Percentiles rank a stretch among this genome's conserved stretches.
Evolutionary conservation across 495 filamentous ascomycete species (phyloP).

Genomic region (Penicillium taxi): DNA sequence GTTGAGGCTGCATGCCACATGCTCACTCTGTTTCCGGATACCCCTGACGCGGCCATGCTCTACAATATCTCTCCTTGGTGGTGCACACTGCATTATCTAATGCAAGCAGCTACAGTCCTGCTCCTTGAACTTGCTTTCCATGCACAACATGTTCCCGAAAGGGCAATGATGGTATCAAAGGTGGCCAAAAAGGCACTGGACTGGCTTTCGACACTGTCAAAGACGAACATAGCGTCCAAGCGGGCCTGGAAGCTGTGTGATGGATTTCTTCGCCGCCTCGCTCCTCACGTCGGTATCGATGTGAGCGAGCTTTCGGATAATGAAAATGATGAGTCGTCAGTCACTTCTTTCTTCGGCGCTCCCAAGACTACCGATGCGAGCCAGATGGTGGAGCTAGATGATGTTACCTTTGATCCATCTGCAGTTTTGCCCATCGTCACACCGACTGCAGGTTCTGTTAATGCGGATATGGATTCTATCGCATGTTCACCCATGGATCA

Average conservation of each 20-base stretch:
- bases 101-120: conserved; percentile 52
- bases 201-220: conserved; percentile 45
- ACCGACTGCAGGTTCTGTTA: conserved; percentile 13
- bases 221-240: conserved; percentile 37
- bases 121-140: conserved; percentile 50
- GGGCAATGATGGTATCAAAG: conserved; percentile 41
- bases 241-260: conserved; percentile 47
- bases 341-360: conserved; percentile 11
- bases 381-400: conserved; percentile 5
- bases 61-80: conserved; percentile 54
- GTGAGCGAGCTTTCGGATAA: conserved; percentile 20
- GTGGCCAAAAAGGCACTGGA: conserved; percentile 47
- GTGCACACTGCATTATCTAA: conserved; percentile 54
- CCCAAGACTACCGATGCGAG: conserved; percentile 9
- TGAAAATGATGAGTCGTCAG: conserved; percentile 17
- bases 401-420: conserved; percentile 17
- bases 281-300: conserved; percentile 27
- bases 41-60: conserved; percentile 29
- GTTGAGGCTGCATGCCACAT: conserved; percentile 50
- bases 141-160: conserved; percentile 47
- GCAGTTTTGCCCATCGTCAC: conserved; percentile 5
- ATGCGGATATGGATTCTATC: conserved; percentile 21
- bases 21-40: conserved; percentile 46
- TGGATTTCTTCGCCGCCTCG: conserved; percentile 38
- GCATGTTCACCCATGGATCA: conserved; percentile 24